Evolutionary conservation across 768 basidiomycete species (phyloP).

Genomic region (Galerina marginata): DNA sequence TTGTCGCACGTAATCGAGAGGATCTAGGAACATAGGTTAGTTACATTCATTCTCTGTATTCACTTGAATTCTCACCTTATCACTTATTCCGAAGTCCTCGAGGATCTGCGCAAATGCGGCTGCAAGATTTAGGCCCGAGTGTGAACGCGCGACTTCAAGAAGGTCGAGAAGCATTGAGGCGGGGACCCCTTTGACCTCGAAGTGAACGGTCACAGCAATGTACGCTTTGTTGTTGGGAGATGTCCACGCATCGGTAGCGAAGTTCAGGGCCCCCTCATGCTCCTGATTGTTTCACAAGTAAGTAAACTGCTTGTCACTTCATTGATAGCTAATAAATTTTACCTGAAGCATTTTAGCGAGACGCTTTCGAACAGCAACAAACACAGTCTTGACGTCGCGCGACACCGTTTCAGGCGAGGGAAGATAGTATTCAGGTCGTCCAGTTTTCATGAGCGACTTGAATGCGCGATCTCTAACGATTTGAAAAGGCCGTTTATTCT

Average conservation of each 20-base stretch:
- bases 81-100: conserved; percentile 37
- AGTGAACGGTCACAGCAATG: conserved; percentile 37
- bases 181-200: conserved; percentile 32
- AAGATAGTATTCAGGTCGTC: neutral
- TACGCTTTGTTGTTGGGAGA: conserved; percentile 40
- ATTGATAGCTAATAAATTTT: neutral
- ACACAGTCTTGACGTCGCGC: conserved; percentile 4
- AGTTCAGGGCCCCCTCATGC: conserved; percentile 14
- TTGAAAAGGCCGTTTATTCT: conserved; percentile 5
- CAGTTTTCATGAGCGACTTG: conserved; percentile 8
- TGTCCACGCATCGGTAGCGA: conserved; percentile 34
- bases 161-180: conserved; percentile 39
- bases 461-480: conserved; percentile 4
- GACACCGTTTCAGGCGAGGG: neutral
- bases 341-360: conserved; percentile 5
- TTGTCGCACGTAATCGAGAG: conserved; percentile 30
- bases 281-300: neutral
- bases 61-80: conserved; percentile 30
- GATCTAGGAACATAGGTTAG: conserved; percentile 22
- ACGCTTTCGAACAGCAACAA: neutral
- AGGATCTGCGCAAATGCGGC: conserved; percentile 35
- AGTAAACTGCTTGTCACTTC: neutral
- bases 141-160: conserved; percentile 39
- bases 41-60: neutral
- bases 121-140: conserved; percentile 41